A percentile compares a stretch with the other conserved stretches of the same genome.
Conservation (phyloP, 2,329 filamentous ascomycete genomes). For the Phialophora verrucosa region DNA sequence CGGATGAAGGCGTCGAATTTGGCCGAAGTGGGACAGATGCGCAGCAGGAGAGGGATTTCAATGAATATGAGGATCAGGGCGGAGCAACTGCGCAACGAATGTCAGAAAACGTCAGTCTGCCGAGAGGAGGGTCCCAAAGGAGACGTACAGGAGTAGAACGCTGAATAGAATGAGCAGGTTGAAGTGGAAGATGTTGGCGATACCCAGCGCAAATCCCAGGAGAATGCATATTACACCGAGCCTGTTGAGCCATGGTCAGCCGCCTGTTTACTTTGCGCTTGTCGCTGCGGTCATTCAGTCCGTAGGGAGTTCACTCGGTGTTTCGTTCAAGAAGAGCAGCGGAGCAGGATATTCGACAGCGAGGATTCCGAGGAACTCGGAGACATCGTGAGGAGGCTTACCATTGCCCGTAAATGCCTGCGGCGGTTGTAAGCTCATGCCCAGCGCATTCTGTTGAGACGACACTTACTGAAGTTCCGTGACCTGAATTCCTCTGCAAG, state of each 20-base stretch:
- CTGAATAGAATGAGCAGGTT: constrained; percentile 66
- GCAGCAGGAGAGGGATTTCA: constrained; percentile 90
- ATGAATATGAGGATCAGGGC: constrained; percentile 79
- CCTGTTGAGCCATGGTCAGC: constrained; percentile 39
- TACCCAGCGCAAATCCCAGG: constrained; percentile 70
- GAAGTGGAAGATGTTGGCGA: constrained; percentile 71
- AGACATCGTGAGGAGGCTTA: constrained; percentile 46
- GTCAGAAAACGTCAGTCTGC: constrained; percentile 7
- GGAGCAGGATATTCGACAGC: not conserved
- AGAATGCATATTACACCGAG: constrained; percentile 65
- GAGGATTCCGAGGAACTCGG: not conserved
- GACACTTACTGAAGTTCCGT: constrained; percentile 68
- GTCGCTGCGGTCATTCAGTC: not conserved
- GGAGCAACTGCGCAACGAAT: constrained; percentile 60
- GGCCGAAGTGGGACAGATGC: constrained; percentile 93
- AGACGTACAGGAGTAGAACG: constrained; percentile 61
- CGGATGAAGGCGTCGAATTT: constrained; percentile 90
- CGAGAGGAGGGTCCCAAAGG: not conserved
- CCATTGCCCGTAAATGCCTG: constrained; percentile 74
- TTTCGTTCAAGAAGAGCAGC: not conserved
- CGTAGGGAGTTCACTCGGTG: not conserved
- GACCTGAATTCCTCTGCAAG: constrained; percentile 67
- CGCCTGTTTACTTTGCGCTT: not conserved
- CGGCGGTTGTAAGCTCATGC: constrained; percentile 25
- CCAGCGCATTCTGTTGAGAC: constrained; percentile 24